phyloP scores from a whole-genome alignment of 2,329 filamentous ascomycete genomes.

The Juglanconis oblonga region DNA sequence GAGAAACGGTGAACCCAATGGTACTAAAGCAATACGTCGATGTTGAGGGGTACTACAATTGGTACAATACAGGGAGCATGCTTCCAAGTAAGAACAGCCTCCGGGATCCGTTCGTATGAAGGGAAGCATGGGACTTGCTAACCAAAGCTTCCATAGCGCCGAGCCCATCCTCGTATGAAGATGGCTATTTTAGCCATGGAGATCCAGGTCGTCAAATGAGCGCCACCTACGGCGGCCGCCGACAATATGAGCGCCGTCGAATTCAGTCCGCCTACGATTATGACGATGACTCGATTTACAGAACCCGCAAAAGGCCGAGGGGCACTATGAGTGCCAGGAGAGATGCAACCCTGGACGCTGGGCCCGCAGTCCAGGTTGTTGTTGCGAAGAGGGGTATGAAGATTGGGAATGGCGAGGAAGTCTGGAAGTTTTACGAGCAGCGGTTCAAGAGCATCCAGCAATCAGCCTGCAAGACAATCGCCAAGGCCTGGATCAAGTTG shows the following conservation, averaged over 20 bases:
- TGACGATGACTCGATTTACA: conserved; percentile 28
- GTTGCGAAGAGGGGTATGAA: conserved; percentile 41
- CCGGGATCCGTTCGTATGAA: not conserved
- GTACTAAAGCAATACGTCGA: conserved; percentile 24
- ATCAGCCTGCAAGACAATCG: conserved; percentile 67
- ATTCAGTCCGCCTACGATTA: conserved; percentile 21
- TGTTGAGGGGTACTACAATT: conserved; percentile 14
- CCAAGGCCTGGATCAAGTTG: conserved; percentile 73
- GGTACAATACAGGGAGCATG: conserved; percentile 15
- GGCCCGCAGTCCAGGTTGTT: conserved; percentile 34
- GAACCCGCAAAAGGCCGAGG: conserved; percentile 36
- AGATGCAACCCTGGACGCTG: conserved; percentile 34
- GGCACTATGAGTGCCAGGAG: conserved; percentile 30
- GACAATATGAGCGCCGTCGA: conserved; percentile 27
- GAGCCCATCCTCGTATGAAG: conserved; percentile 18
- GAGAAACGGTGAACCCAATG: conserved; percentile 22
- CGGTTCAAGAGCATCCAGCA: conserved; percentile 68
- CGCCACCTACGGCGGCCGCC: conserved; percentile 23
- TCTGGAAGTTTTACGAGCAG: conserved; percentile 59
- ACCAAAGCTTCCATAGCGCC: conserved; percentile 2
- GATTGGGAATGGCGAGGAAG: conserved; percentile 51
- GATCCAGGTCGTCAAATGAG: conserved; percentile 21
- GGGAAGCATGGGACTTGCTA: not conserved
- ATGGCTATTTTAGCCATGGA: conserved; percentile 21
- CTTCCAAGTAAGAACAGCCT: conserved; percentile 22